These are phyloP conservation scores for Neurospora sp. DNA, from an alignment of 495 filamentous ascomycete genomes.

Conservation along the genomic window DNA sequence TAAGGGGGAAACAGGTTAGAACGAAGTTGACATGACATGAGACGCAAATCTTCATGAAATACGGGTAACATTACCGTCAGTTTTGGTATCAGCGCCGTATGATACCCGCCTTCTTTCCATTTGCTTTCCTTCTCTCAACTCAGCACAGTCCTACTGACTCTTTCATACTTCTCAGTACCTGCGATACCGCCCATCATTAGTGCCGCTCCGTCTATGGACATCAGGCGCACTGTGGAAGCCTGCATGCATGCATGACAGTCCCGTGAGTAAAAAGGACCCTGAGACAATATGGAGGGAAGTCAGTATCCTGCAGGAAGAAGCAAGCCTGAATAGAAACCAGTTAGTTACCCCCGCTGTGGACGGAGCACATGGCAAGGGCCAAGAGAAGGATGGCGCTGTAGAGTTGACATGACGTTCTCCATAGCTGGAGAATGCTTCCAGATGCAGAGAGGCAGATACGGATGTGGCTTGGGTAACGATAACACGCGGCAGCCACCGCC, in stretches of 20 bases:
- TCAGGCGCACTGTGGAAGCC: not conserved
- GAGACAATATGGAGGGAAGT: not conserved
- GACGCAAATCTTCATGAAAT: not conserved
- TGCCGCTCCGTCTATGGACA: not conserved
- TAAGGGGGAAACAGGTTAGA: not conserved
- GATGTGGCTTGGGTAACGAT: not conserved
- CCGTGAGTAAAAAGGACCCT: not conserved
- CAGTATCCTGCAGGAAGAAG: not conserved
- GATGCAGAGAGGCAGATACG: not conserved
- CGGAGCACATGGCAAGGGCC: not conserved
- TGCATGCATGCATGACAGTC: not conserved
- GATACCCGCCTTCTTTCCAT: not conserved
- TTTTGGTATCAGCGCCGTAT: not conserved
- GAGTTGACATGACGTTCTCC: not conserved
- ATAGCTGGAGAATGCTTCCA: not conserved
- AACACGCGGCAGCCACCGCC: not conserved
- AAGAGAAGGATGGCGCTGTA: not conserved
- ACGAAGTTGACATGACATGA: not conserved
- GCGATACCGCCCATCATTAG: not conserved
- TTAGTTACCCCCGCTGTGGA: not conserved
- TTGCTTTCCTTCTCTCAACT: not conserved
- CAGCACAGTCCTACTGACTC: not conserved
- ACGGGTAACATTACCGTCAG: not conserved
- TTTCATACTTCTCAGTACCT: not conserved
- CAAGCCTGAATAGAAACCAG: not conserved